Evolutionary conservation across 2,329 filamentous ascomycete species (phyloP).

Genomic region (Epichloe festucae): DNA sequence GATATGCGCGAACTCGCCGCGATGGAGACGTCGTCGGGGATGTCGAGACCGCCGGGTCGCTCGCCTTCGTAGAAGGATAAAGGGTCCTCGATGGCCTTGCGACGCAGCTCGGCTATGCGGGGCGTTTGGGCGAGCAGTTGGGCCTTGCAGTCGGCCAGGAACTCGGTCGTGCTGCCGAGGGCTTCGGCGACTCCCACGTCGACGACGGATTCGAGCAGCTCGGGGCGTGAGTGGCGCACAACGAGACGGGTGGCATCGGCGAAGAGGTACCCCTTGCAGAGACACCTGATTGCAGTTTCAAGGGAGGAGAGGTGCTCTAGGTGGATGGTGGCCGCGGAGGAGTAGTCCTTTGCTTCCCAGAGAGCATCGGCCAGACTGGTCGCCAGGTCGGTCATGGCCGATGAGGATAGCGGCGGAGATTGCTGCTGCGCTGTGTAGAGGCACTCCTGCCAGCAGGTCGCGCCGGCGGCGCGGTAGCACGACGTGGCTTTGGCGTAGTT

Average conservation of each 20-base stretch:
- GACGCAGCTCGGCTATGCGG: constrained; percentile 68
- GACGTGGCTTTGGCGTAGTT: constrained; percentile 63
- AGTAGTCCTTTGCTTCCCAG: constrained; percentile 73
- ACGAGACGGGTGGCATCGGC: constrained; percentile 76
- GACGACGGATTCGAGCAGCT: constrained; percentile 54
- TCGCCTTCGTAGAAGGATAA: constrained; percentile 81
- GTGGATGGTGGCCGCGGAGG: constrained; percentile 65
- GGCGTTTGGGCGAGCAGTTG: constrained; percentile 80
- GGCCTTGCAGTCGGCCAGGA: constrained; percentile 81
- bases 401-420: constrained; percentile 42
- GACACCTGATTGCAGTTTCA: constrained; percentile 54
- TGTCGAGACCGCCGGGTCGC: constrained; percentile 47
- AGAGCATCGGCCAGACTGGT: constrained; percentile 63
- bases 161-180: constrained; percentile 71
- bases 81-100: constrained; percentile 72
- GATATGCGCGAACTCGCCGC: constrained; percentile 69
- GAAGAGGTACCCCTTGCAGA: constrained; percentile 82
- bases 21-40: constrained; percentile 86
- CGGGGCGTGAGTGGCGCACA: constrained; percentile 42
- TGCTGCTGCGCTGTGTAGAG: constrained; percentile 65
- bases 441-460: constrained; percentile 74
- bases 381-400: constrained; percentile 56
- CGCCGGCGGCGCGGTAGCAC: constrained; percentile 71
- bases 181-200: constrained; percentile 72
- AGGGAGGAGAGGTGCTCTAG: constrained; percentile 68